phyloP scores from a whole-genome alignment of 495 filamentous ascomycete genomes.

The Aspergillus saccharolyticus region DNA sequence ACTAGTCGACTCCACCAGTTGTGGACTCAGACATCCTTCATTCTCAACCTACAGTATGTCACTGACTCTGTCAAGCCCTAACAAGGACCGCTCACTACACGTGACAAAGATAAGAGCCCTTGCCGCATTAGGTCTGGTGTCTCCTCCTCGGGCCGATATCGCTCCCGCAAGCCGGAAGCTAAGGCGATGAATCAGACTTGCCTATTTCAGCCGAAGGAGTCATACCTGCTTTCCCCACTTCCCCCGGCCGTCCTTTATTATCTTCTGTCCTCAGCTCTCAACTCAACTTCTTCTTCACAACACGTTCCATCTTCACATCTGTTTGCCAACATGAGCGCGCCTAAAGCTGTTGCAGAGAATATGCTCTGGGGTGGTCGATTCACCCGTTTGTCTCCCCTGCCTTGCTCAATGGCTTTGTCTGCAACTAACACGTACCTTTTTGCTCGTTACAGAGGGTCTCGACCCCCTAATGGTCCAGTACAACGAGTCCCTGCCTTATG shows the following conservation, averaged over 20 bases:
- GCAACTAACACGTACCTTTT: constrained; percentile 18
- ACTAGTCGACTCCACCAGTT: background rate
- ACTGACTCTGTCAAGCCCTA: background rate
- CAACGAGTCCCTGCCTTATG: constrained; percentile 82
- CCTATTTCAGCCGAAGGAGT: constrained; percentile 1
- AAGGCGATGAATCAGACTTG: constrained; percentile 1
- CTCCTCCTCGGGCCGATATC: background rate
- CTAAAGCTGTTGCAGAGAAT: constrained; percentile 46
- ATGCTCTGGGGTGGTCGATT: constrained; percentile 84
- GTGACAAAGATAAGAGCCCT: background rate
- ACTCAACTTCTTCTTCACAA: background rate
- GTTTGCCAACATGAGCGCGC: constrained; percentile 35
- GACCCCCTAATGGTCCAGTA: constrained; percentile 87
- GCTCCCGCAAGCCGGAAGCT: background rate
- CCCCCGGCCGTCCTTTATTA: background rate
- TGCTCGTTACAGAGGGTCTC: constrained; percentile 53
- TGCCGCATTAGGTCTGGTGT: background rate
- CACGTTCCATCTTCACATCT: background rate
- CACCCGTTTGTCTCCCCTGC: constrained; percentile 50
- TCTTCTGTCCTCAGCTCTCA: background rate
- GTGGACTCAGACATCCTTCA: background rate
- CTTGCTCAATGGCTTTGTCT: constrained; percentile 9
- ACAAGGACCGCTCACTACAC: background rate
- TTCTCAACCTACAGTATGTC: too few species aligned
- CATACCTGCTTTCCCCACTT: background rate